Base-by-base conservation (phyloP, 345 rosid genomes). In the Theobroma cacao region DNA sequence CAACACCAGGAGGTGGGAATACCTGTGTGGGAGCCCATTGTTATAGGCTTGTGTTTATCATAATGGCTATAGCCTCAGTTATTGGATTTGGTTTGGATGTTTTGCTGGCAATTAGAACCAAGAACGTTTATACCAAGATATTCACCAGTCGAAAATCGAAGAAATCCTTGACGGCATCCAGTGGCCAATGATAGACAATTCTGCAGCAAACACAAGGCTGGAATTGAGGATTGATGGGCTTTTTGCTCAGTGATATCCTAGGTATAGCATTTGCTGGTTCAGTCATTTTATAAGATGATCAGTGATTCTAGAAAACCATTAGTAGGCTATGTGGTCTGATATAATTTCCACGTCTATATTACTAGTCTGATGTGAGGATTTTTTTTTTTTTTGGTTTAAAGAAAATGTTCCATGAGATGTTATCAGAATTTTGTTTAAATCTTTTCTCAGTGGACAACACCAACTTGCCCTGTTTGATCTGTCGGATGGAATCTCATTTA, bases 21-120 rank as follows among this genome's bases (percentile, higher is more conserved):
- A 92, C 97, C 38, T 96, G 99, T 75, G 89, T 85, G 0, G 99
- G 99, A 76, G 90, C 93, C 2, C 98, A 94, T 79, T 94, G 99
- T 77, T 95, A 91, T 47, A 82, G 97, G 74, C 90, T 91, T 3
- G 92, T 91, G 65, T 95, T 93, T 81, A 55, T 88, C 28, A 83
- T 90, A 43, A 95, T 95, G 99, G 90, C 97, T 0, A 53, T 86
- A 6, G 78, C 93, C 0, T 95, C 94, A 45, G 41, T 85, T 3
- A 40, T 91, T 13, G 99, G 99, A 64, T 89, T 88, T 33, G 91
- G 90, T 75, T 80, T 95, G 78, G 99, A 95, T 78, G 77, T 91
- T 58, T 1, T 87, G 4, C 84, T 95, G 80, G 84, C 94, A 6
- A 74, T 86, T 14, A 83, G 92, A 80, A 93, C 97, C 20, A 93